A percentile compares a stretch with the other conserved stretches of the same genome.
phyloP scores from a whole-genome alignment of 1,284 basidiomycete species.

The Sanghuangporus sanghuang region DNA sequence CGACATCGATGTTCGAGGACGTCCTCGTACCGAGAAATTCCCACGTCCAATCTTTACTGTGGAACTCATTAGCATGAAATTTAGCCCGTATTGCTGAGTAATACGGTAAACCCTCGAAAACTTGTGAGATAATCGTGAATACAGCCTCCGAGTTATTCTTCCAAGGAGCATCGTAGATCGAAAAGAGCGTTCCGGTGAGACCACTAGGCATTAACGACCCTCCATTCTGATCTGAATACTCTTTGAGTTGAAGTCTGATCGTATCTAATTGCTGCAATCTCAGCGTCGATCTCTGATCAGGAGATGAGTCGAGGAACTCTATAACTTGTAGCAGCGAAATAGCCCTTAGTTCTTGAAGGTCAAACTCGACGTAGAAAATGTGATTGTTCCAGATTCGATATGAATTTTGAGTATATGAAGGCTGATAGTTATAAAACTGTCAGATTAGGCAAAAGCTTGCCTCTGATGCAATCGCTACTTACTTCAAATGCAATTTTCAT shows the following conservation, averaged over 20 bases:
- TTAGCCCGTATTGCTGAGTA: not conserved
- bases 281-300: not conserved
- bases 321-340: not conserved
- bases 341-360: not conserved
- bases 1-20: not conserved
- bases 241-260: not conserved
- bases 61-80: not conserved
- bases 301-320: too few species aligned
- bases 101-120: not conserved
- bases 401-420: too few species aligned
- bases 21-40: not conserved
- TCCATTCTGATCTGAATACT: not conserved
- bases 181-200: not conserved
- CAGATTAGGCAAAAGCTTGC: not conserved
- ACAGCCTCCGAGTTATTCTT: not conserved
- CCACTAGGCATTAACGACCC: too few species aligned
- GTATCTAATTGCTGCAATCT: not conserved
- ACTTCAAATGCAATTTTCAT: not conserved
- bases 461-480: not conserved
- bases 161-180: not conserved
- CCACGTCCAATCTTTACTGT: not conserved
- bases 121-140: not conserved
- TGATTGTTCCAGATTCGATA: not conserved
- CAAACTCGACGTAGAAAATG: not conserved
- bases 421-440: not conserved